Conservation (phyloP, 352 stramenopile species). For the Globisporangium cystogenes region DNA sequence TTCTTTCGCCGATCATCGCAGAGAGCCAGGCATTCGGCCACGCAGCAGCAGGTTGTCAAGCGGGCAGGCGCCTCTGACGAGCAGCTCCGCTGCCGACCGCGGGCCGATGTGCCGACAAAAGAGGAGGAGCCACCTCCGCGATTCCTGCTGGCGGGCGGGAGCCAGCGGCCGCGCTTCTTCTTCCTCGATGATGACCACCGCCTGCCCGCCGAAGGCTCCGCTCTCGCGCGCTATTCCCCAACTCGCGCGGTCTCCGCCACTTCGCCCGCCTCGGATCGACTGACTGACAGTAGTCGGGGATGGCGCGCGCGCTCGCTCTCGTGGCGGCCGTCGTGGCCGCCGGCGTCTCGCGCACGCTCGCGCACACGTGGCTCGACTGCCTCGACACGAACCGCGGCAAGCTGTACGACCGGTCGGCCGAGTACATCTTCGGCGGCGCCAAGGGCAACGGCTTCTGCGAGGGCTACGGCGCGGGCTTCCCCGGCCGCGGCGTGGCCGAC, state of each 20-base stretch:
- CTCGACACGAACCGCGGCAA: constrained; percentile 59
- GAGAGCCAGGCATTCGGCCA: too few species aligned
- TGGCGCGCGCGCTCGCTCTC: constrained; percentile 5
- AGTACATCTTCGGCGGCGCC: constrained; percentile 61
- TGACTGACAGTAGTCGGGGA: too few species aligned
- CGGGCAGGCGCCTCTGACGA: too few species aligned
- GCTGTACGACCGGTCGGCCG: constrained; percentile 53
- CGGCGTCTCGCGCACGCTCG: constrained; percentile 7
- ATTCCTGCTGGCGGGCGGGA: constrained; percentile 7
- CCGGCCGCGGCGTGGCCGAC: constrained; percentile 15
- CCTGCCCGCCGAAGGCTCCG: not conserved
- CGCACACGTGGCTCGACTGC: constrained; percentile 78
- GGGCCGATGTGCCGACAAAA: too few species aligned
- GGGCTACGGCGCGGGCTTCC: constrained; percentile 61
- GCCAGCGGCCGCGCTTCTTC: not conserved
- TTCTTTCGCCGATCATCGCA: too few species aligned
- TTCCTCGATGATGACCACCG: not conserved
- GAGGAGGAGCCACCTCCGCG: constrained; percentile 1
- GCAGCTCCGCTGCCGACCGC: too few species aligned
- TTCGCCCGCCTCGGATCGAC: too few species aligned
- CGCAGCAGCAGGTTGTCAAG: too few species aligned
- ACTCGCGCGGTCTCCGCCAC: not conserved
- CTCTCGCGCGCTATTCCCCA: not conserved
- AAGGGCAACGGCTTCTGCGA: constrained; percentile 62
- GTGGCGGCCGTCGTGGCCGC: constrained; percentile 8